A percentile compares a stretch with the other conserved stretches of the same genome.
Conservation (phyloP, 2,329 filamentous ascomycete genomes). For the Dichotomopilus funicola region DNA sequence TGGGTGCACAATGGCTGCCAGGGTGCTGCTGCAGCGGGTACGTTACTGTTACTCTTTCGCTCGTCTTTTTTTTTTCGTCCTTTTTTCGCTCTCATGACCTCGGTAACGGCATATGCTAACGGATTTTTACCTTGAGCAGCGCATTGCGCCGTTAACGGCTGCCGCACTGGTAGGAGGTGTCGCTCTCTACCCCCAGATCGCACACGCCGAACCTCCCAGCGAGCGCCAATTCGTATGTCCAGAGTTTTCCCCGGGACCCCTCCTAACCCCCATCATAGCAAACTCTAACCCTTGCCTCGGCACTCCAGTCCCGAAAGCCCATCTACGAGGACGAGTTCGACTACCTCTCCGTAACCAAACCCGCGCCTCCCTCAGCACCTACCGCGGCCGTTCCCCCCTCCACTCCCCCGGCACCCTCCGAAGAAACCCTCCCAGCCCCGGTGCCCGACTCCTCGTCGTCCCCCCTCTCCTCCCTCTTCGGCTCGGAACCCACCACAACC, state of each 20-base stretch:
- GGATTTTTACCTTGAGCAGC: conserved; percentile 31
- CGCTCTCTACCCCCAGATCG: conserved; percentile 41
- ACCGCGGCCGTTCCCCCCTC: conserved; percentile 16
- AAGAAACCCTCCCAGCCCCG: conserved; percentile 17
- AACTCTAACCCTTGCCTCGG: not conserved
- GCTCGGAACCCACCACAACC: conserved; percentile 21
- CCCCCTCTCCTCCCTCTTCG: conserved; percentile 8
- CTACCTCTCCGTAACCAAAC: conserved; percentile 32
- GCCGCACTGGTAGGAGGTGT: conserved; percentile 44
- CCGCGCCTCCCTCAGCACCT: conserved; percentile 24
- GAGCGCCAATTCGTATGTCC: conserved; percentile 22
- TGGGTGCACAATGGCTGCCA: conserved; percentile 52
- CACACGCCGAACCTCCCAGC: conserved; percentile 46
- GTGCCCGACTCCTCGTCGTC: not conserved
- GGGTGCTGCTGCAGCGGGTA: conserved; percentile 54
- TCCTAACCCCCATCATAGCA: conserved; percentile 5
- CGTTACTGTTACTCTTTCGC: conserved; percentile 15
- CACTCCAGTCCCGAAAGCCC: conserved; percentile 51
- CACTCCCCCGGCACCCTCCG: conserved; percentile 23
- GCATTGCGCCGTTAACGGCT: conserved; percentile 49
- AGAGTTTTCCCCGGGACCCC: not conserved
- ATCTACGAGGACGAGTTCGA: conserved; percentile 75
- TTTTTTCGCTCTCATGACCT: not conserved
- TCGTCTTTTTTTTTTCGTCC: not conserved
- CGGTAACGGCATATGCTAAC: conserved; percentile 3